Percentiles rank a stretch among this genome's conserved stretches.
Conservation (phyloP, 371 early-diverging fungal species). For the Smittium culicis region DNA sequence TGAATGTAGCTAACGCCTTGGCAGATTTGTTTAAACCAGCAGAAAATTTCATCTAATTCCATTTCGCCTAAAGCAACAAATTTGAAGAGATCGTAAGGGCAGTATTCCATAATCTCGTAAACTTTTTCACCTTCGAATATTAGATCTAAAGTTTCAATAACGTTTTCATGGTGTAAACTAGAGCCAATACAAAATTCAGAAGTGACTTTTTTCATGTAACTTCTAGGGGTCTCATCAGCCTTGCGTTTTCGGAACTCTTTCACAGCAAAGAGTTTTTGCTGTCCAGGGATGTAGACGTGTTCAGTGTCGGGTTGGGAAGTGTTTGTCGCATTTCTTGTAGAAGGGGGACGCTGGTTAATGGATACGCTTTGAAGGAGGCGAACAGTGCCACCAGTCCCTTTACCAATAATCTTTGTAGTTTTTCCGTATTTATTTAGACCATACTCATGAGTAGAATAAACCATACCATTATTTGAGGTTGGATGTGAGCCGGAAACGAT, state of each 20-base stretch:
- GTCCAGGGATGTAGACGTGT: conserved; percentile 23
- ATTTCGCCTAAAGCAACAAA: conserved; percentile 51
- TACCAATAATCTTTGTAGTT: conserved; percentile 44
- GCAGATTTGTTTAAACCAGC: conserved; percentile 60
- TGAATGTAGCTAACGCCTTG: conserved; percentile 58
- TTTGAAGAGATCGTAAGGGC: conserved; percentile 58
- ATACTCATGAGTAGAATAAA: conserved; percentile 29
- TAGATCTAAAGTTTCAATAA: conserved; percentile 72
- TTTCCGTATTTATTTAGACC: conserved; percentile 30
- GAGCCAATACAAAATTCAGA: conserved; percentile 72
- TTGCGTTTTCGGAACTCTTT: conserved; percentile 64
- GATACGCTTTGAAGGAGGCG: conserved; percentile 35
- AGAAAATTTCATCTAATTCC: conserved; percentile 47
- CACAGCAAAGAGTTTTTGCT: conserved; percentile 46
- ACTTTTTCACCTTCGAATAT: conserved; percentile 44
- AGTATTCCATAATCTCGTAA: conserved; percentile 69
- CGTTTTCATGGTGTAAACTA: conserved; percentile 66
- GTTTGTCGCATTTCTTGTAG: conserved; percentile 30
- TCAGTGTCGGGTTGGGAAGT: conserved; percentile 26
- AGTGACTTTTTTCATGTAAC: conserved; percentile 69
- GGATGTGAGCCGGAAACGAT: no score
- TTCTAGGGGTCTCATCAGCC: conserved; percentile 51
- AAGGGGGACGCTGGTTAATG: conserved; percentile 23
- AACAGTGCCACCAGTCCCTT: conserved; percentile 61
- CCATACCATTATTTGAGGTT: neutral